Evolutionary conservation across 176 grass and related monocot species (phyloP).

Genomic region (Bothriochloa decipiens): DNA sequence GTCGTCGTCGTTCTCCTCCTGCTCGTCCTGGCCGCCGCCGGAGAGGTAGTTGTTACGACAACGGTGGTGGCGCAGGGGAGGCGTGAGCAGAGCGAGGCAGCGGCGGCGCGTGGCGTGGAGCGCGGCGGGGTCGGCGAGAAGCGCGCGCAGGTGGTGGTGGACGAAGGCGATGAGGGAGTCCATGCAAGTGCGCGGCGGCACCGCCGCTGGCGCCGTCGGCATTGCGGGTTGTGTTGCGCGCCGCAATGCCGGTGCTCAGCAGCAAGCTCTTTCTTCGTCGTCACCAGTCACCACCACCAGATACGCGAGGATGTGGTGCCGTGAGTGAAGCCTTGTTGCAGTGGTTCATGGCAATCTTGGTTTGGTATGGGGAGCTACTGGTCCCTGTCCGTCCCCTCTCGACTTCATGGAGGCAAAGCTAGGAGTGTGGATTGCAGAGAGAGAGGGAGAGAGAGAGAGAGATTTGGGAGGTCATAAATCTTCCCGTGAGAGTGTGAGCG

Average conservation of each 20-base stretch:
- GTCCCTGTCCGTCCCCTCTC: constrained; percentile 1
- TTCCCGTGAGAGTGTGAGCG: background rate
- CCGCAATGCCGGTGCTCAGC: background rate
- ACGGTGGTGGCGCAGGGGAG: background rate
- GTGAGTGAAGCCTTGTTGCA: background rate
- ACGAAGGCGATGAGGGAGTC: constrained; percentile 59
- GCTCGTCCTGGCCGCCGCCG: background rate
- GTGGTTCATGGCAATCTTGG: constrained; percentile 5
- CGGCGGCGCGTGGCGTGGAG: constrained; percentile 39
- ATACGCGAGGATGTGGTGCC: background rate
- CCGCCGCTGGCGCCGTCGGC: constrained; percentile 31
- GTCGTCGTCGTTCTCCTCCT: background rate
- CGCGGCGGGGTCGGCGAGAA: constrained; percentile 55
- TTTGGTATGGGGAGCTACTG: constrained; percentile 12
- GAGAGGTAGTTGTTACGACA: background rate
- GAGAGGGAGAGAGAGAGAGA: background rate
- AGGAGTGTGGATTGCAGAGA: too few species aligned
- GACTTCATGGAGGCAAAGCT: constrained; percentile 19
- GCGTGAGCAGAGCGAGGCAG: constrained; percentile 37
- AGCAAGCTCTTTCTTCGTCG: background rate
- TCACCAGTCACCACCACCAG: background rate
- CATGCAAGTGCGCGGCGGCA: constrained; percentile 53
- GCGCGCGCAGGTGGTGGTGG: constrained; percentile 54
- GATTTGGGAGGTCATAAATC: background rate
- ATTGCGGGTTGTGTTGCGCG: background rate